Percentiles rank a stretch among this genome's conserved stretches.
Evolutionary conservation across 495 filamentous ascomycete species (phyloP).

Genomic region (Aspergillus avenaceus): DNA sequence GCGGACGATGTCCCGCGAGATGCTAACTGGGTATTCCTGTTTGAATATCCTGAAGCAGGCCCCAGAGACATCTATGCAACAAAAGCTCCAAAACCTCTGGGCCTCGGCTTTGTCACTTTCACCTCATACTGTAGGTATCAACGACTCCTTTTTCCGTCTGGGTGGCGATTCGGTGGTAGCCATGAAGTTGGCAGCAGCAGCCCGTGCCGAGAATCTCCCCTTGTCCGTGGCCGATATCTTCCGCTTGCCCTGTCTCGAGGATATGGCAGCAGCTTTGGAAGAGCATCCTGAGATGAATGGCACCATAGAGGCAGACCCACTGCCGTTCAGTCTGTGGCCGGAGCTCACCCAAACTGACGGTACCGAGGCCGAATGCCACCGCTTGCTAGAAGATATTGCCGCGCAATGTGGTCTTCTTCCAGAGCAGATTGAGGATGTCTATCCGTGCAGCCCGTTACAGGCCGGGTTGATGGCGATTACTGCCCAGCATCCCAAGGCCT

Average conservation of each 20-base stretch:
- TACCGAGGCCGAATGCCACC: not conserved
- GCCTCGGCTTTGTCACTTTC: conserved; percentile 20
- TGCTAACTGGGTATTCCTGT: conserved; percentile 2
- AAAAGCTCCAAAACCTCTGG: conserved; percentile 28
- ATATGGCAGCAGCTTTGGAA: conserved; percentile 1
- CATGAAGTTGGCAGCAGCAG: conserved; percentile 42
- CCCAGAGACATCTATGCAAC: conserved; percentile 16
- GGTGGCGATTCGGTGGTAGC: conserved; percentile 51
- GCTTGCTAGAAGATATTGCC: not conserved
- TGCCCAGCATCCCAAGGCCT: conserved; percentile 33
- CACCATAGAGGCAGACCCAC: too few relatives aligned
- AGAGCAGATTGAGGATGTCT: conserved; percentile 24
- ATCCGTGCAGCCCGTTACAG: conserved; percentile 52
- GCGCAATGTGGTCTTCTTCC: not conserved
- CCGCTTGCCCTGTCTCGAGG: not conserved
- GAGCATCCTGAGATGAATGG: too few relatives aligned
- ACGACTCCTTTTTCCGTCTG: conserved; percentile 44
- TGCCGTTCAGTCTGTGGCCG: too few relatives aligned
- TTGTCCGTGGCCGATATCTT: conserved; percentile 48
- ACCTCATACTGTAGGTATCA: conserved; percentile 8
- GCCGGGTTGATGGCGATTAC: conserved; percentile 46
- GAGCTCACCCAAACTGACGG: too few relatives aligned
- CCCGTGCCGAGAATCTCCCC: conserved; percentile 25
- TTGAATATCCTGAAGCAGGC: not conserved
- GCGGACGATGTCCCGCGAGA: not conserved